Conservation (phyloP, 805 yeast genomes). For the Cyberlindnera samutprakarnensis region DNA sequence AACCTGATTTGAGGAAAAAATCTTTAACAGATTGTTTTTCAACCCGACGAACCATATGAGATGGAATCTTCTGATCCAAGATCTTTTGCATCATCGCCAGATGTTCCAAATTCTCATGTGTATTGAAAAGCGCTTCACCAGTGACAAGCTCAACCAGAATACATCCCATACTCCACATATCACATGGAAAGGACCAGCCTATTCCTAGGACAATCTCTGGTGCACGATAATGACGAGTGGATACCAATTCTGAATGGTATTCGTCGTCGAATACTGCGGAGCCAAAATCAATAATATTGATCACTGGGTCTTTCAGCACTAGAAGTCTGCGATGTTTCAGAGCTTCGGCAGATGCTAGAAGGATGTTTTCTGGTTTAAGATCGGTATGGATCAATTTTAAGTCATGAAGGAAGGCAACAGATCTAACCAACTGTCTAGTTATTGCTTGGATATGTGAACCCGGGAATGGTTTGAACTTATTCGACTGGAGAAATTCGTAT, state of each 20-base stretch:
- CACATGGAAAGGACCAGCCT: constrained; percentile 98
- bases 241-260: constrained; percentile 84
- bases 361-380: constrained; percentile 90
- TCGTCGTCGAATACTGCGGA: constrained; percentile 91
- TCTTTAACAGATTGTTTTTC: constrained; percentile 5
- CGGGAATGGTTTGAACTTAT: constrained; percentile 84
- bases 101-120: constrained; percentile 93
- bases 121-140: constrained; percentile 91
- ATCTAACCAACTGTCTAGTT: constrained; percentile 74
- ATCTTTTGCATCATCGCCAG: constrained; percentile 90
- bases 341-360: constrained; percentile 26
- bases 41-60: constrained; percentile 25
- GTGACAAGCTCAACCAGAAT: constrained; percentile 84
- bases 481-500: constrained; percentile 83
- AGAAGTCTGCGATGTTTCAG: constrained; percentile 23
- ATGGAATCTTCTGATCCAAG: constrained; percentile 44
- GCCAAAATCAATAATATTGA: constrained; percentile 95
- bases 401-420: constrained; percentile 86
- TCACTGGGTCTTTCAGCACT: constrained; percentile 67
- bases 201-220: constrained; percentile 91
- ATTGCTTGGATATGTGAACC: constrained; percentile 88
- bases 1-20: constrained; percentile 10
- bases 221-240: constrained; percentile 94
- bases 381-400: constrained; percentile 91
- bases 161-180: constrained; percentile 95